Percentiles rank a stretch among this genome's conserved stretches.
Evolutionary conservation across 192 early-diverging fungal species (phyloP).

Genomic region (Funneliformis mosseae): DNA sequence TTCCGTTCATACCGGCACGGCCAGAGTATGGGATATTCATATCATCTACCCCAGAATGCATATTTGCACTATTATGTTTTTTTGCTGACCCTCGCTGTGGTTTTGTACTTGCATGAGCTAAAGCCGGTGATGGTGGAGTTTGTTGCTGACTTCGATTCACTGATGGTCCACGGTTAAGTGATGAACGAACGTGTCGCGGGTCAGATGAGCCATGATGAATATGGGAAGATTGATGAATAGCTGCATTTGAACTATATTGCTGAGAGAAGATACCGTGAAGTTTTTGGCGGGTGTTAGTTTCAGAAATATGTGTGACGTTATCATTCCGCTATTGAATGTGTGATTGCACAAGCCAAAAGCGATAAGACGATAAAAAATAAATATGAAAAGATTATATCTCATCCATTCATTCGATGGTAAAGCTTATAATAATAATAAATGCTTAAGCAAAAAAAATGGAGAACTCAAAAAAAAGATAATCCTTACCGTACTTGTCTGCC

Average conservation of each 20-base stretch:
- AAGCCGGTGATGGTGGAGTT: slow-evolving; percentile 12
- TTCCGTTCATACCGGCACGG: slow-evolving; percentile 28
- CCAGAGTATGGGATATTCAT: slow-evolving; percentile 21
- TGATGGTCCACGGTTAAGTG: slow-evolving; percentile 28
- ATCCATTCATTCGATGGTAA: neutral
- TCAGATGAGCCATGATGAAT: slow-evolving; percentile 30
- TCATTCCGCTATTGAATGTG: slow-evolving; percentile 33
- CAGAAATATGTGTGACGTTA: slow-evolving; percentile 24
- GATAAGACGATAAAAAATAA: slow-evolving; percentile 11
- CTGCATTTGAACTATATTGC: slow-evolving; percentile 35
- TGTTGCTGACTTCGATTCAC: slow-evolving; percentile 28
- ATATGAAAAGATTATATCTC: neutral
- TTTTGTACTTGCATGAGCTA: slow-evolving; percentile 5
- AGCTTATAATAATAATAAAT: neutral
- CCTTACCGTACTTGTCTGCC: slow-evolving; percentile 43
- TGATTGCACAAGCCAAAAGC: slow-evolving; percentile 24
- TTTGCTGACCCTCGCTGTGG: neutral
- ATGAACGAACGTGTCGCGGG: slow-evolving; percentile 27
- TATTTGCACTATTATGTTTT: slow-evolving; percentile 16
- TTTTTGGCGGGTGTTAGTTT: slow-evolving; percentile 31
- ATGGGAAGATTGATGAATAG: slow-evolving; percentile 29
- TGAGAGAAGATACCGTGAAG: slow-evolving; percentile 31
- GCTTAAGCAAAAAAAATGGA: neutral
- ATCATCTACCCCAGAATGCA: slow-evolving; percentile 27
- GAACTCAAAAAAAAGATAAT: neutral